Conservation (phyloP, 2,329 filamentous ascomycete genomes). For the Apiospora arundinis region DNA sequence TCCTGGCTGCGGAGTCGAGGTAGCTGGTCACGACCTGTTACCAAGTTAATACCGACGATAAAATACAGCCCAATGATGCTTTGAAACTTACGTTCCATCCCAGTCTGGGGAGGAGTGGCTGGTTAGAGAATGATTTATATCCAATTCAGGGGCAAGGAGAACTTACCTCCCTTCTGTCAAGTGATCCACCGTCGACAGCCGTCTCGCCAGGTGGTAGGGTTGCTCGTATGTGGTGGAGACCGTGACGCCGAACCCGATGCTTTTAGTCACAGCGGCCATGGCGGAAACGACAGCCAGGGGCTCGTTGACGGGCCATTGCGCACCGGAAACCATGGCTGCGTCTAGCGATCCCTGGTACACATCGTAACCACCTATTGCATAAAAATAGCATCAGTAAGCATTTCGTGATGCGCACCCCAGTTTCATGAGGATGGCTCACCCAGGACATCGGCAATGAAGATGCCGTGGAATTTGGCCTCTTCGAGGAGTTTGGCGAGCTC, state of each 20-base stretch:
- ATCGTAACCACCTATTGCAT: conserved; percentile 67
- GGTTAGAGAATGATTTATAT: too few relatives aligned
- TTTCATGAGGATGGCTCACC: too few relatives aligned
- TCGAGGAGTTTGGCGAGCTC: conserved; percentile 68
- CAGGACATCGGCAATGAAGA: conserved; percentile 73
- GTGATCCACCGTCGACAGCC: conserved; percentile 72
- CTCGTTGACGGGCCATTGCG: conserved; percentile 76
- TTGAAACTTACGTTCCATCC: conserved; percentile 58
- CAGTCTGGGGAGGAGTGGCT: too few relatives aligned
- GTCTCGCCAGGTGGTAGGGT: conserved; percentile 71
- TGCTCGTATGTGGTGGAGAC: conserved; percentile 74
- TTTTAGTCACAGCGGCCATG: conserved; percentile 73
- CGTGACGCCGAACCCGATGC: conserved; percentile 73
- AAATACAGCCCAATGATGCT: background rate
- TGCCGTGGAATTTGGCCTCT: conserved; percentile 65
- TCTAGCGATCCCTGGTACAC: conserved; percentile 68
- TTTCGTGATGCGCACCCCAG: too few relatives aligned
- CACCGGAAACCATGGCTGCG: conserved; percentile 66
- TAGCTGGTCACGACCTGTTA: conserved; percentile 72
- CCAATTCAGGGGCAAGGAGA: background rate
- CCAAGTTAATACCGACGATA: background rate
- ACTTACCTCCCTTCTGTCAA: conserved; percentile 65
- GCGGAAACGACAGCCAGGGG: conserved; percentile 69
- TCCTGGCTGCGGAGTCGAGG: conserved; percentile 71
- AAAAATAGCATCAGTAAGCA: background rate